These are phyloP conservation scores for Marasmius oreades DNA, from an alignment of 1,284 basidiomycete species.

Conservation along the genomic window DNA sequence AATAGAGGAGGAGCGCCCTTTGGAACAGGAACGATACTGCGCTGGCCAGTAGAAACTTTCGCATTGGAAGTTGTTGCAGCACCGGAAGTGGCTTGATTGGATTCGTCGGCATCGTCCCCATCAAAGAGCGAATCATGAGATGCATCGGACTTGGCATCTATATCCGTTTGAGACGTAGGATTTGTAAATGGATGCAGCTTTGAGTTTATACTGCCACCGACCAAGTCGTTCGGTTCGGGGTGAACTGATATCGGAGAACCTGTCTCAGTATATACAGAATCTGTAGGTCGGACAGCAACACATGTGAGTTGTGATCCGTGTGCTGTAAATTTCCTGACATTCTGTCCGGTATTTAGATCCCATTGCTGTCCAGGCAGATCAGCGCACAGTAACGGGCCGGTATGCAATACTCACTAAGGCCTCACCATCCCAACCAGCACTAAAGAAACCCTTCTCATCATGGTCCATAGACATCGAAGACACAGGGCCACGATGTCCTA, in stretches of 20 bases:
- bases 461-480: slow-evolving; percentile 82
- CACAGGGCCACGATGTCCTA: slow-evolving; percentile 76
- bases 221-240: slow-evolving; percentile 11
- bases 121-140: slow-evolving; percentile 83
- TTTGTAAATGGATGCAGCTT: neutral
- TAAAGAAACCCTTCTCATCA: slow-evolving; percentile 83
- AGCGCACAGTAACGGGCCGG: slow-evolving; percentile 4
- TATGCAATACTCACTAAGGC: slow-evolving; percentile 60
- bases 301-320: slow-evolving; percentile 88
- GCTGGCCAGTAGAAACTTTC: slow-evolving; percentile 21
- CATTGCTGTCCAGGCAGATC: slow-evolving; percentile 70
- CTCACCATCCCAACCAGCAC: slow-evolving; percentile 93
- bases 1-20: slow-evolving; percentile 74
- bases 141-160: slow-evolving; percentile 69
- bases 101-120: slow-evolving; percentile 63
- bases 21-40: slow-evolving; percentile 43
- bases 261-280: slow-evolving; percentile 33
- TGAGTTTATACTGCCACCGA: neutral
- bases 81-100: slow-evolving; percentile 17
- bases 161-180: slow-evolving; percentile 27
- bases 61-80: neutral
- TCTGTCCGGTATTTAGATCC: slow-evolving; percentile 93
- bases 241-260: slow-evolving; percentile 26
- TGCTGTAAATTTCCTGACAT: slow-evolving; percentile 73
- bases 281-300: slow-evolving; percentile 73